These are phyloP conservation scores for Ciborinia camelliae DNA, from an alignment of 2,329 filamentous ascomycete genomes.

Conservation along the genomic window DNA sequence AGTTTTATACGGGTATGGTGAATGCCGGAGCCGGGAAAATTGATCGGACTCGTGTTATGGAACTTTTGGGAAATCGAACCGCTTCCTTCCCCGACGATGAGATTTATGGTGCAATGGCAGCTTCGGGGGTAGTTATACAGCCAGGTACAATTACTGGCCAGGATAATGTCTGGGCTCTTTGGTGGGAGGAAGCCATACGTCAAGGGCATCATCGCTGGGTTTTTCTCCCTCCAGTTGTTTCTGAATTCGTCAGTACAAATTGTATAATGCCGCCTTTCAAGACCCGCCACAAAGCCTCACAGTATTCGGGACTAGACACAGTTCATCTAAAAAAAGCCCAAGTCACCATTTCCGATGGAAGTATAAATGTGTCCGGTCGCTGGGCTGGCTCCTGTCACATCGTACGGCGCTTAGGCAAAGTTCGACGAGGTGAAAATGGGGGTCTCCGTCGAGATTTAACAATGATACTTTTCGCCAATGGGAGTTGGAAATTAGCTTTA, in stretches of 20 bases:
- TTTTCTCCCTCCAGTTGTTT: slow-evolving; percentile 4
- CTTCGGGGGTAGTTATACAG: slow-evolving; percentile 12
- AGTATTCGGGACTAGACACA: slow-evolving; percentile 4
- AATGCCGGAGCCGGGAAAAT: slow-evolving; percentile 8
- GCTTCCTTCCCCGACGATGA: slow-evolving; percentile 16
- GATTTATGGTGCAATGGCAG: slow-evolving; percentile 18
- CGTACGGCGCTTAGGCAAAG: background rate
- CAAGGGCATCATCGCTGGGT: slow-evolving; percentile 14
- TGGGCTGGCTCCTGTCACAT: slow-evolving; percentile 9
- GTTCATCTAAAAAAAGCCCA: background rate
- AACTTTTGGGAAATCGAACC: slow-evolving; percentile 16
- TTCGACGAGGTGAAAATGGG: background rate
- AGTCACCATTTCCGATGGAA: background rate
- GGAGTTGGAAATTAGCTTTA: slow-evolving; percentile 1
- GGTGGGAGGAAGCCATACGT: slow-evolving; percentile 16
- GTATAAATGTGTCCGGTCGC: background rate
- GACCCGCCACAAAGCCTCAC: slow-evolving; percentile 5
- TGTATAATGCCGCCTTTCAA: slow-evolving; percentile 10
- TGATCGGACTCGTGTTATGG: slow-evolving; percentile 16
- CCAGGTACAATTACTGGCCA: background rate
- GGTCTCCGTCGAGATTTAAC: slow-evolving; percentile 3
- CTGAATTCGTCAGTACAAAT: background rate
- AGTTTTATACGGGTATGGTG: slow-evolving; percentile 12
- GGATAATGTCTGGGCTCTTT: slow-evolving; percentile 10
- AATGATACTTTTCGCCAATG: background rate